Evolutionary conservation across 129 eudicot genomes (phyloP).

Genomic region (Centrapalus pauciflorus): DNA sequence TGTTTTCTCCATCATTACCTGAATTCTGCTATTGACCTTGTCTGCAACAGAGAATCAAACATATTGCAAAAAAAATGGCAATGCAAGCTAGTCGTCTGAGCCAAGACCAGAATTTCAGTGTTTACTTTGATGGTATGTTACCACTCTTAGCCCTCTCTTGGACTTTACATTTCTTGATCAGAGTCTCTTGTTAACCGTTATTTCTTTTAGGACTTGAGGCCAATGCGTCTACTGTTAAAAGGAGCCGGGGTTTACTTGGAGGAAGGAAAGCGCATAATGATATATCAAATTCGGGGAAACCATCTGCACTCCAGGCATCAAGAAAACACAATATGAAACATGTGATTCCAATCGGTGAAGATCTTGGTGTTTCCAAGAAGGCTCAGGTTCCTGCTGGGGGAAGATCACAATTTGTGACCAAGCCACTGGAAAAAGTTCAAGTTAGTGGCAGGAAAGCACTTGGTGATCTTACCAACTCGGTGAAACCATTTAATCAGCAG

Average conservation of each 20-base stretch:
- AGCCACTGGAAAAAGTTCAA: constrained; percentile 36
- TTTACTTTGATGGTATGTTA: constrained; percentile 45
- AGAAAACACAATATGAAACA: constrained; percentile 39
- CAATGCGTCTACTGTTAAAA: constrained; percentile 26
- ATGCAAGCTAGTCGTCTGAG: constrained; percentile 30
- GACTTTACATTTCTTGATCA: not conserved
- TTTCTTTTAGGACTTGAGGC: constrained; percentile 17
- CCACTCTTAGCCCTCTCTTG: not conserved
- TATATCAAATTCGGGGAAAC: constrained; percentile 62
- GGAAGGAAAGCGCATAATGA: constrained; percentile 76
- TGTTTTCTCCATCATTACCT: not conserved
- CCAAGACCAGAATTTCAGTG: constrained; percentile 58
- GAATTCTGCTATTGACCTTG: constrained; percentile 4
- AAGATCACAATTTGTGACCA: constrained; percentile 25
- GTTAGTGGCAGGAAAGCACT: constrained; percentile 66
- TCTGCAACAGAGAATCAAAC: constrained; percentile 9
- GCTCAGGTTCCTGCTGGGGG: constrained; percentile 14
- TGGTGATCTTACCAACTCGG: constrained; percentile 71
- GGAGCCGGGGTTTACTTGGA: constrained; percentile 39
- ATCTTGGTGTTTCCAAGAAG: constrained; percentile 31
- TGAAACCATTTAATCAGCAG: constrained; percentile 37
- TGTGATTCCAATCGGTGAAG: constrained; percentile 49
- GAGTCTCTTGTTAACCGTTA: not conserved
- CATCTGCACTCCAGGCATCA: constrained; percentile 43
- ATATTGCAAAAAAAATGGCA: constrained; percentile 38